A percentile compares a stretch with the other conserved stretches of the same genome.
Conservation (phyloP, 2,329 filamentous ascomycete genomes). For the Arthrinium phaeospermum region DNA sequence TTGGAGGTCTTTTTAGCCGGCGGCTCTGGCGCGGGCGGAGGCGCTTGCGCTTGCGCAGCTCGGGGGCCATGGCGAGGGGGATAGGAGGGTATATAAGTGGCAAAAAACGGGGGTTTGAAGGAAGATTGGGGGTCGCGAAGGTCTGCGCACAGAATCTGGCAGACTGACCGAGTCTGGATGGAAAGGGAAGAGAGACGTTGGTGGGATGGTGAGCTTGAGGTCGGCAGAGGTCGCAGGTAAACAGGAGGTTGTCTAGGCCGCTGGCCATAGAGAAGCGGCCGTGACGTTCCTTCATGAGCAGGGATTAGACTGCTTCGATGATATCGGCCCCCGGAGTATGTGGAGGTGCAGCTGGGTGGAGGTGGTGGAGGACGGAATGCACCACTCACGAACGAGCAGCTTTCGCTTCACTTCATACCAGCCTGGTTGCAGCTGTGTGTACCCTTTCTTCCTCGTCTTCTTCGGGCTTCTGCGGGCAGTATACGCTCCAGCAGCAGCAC, state of each 20-base stretch:
- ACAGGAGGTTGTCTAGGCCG: constrained; percentile 36
- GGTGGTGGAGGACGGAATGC: not conserved
- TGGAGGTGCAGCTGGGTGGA: constrained; percentile 2
- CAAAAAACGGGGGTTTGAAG: constrained; percentile 20
- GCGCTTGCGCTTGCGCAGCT: constrained; percentile 53
- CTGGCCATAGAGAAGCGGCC: constrained; percentile 30
- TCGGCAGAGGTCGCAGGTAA: constrained; percentile 35
- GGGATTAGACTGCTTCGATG: constrained; percentile 22
- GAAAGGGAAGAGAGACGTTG: constrained; percentile 29
- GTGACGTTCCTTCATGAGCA: constrained; percentile 28
- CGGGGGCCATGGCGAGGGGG: constrained; percentile 44
- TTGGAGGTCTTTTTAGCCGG: constrained; percentile 50
- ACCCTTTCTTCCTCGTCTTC: not conserved
- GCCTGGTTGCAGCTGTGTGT: not conserved
- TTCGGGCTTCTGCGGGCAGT: not conserved
- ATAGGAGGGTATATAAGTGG: constrained; percentile 23
- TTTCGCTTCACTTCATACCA: too few species aligned
- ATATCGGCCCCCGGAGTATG: constrained; percentile 13
- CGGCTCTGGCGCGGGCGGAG: constrained; percentile 44
- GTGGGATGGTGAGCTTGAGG: constrained; percentile 32
- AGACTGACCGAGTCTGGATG: constrained; percentile 25
- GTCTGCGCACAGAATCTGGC: constrained; percentile 23
- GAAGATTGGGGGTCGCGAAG: constrained; percentile 27
- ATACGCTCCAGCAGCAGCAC: not conserved
- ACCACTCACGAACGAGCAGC: not conserved